Evolutionary conservation across 208 protist species (phyloP).

Genomic region (Wallacemonas sp.): DNA sequence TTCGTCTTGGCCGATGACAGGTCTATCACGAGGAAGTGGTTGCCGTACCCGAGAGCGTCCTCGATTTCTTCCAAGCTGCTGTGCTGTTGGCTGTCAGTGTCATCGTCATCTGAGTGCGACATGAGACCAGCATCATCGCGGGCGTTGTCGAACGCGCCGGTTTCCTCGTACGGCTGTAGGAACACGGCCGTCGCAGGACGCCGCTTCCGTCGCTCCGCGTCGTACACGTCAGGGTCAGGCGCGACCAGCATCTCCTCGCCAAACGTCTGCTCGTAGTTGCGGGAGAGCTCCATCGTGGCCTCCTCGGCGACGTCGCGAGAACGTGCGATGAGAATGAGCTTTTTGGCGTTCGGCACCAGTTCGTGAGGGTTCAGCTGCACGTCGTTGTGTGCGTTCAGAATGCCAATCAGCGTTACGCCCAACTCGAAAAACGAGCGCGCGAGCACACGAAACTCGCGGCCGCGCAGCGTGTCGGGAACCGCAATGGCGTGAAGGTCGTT

Average conservation of each 20-base stretch:
- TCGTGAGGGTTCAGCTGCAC: conserved; percentile 70
- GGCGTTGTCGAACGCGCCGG: background rate
- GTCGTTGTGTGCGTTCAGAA: conserved; percentile 43
- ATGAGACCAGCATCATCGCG: background rate
- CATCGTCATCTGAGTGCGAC: conserved; percentile 14
- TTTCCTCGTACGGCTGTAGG: background rate
- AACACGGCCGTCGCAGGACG: background rate
- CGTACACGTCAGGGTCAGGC: conserved; percentile 36
- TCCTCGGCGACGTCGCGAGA: conserved; percentile 40
- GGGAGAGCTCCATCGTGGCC: conserved; percentile 41
- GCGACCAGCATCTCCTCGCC: conserved; percentile 57
- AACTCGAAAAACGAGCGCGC: conserved; percentile 52
- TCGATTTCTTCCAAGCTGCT: conserved; percentile 30
- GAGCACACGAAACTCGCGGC: conserved; percentile 50
- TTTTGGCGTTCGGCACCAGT: conserved; percentile 45
- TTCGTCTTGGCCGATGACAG: conserved; percentile 65
- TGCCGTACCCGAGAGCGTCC: conserved; percentile 70
- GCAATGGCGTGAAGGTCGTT: conserved; percentile 71
- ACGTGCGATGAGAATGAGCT: conserved; percentile 71
- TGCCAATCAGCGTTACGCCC: conserved; percentile 70
- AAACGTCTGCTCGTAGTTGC: conserved; percentile 37
- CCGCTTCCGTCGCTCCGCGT: conserved; percentile 8
- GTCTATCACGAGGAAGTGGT: conserved; percentile 81
- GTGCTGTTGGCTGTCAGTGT: conserved; percentile 17
- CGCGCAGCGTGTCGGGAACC: conserved; percentile 55